A percentile compares a stretch with the other conserved stretches of the same genome.
Conservation (phyloP, 257 asterid genomes). For the Henckelia pumila region DNA sequence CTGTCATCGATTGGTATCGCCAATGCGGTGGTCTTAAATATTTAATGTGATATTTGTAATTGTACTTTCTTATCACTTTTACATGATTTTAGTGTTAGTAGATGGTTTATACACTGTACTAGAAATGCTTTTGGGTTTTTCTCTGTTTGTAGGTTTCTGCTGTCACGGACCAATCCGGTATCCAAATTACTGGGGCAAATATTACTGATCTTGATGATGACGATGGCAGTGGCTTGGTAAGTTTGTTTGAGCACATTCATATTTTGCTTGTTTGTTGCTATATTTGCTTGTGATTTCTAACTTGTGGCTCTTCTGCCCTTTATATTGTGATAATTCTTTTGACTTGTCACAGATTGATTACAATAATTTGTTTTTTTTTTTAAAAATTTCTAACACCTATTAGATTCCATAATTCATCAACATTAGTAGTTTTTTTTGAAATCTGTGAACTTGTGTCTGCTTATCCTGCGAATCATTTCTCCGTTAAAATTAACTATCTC, state of each 20-base stretch:
- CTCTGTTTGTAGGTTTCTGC: slow-evolving; percentile 53
- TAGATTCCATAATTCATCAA: neutral
- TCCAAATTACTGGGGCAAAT: slow-evolving; percentile 57
- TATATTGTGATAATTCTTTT: neutral
- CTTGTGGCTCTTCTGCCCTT: neutral
- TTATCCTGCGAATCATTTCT: neutral
- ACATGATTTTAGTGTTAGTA: neutral
- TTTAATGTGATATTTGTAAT: neutral
- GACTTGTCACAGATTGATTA: neutral
- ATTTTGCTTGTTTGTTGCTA: neutral
- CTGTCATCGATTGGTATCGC: neutral
- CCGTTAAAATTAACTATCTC: slow-evolving; percentile 7
- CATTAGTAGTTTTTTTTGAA: neutral
- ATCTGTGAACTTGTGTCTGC: neutral
- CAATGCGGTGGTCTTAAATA: neutral
- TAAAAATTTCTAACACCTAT: no score
- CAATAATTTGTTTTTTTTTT: no score
- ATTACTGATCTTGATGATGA: slow-evolving; percentile 65
- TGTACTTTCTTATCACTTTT: neutral
- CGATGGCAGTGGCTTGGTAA: slow-evolving; percentile 63
- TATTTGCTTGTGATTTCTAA: neutral
- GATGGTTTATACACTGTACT: slow-evolving; percentile 3
- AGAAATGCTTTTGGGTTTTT: slow-evolving; percentile 10
- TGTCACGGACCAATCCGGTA: slow-evolving; percentile 55
- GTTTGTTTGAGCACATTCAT: slow-evolving; percentile 25